A percentile compares a stretch with the other conserved stretches of the same genome.
phyloP scores from a whole-genome alignment of 176 grass and related monocot species.

The Musa schizocarpa region DNA sequence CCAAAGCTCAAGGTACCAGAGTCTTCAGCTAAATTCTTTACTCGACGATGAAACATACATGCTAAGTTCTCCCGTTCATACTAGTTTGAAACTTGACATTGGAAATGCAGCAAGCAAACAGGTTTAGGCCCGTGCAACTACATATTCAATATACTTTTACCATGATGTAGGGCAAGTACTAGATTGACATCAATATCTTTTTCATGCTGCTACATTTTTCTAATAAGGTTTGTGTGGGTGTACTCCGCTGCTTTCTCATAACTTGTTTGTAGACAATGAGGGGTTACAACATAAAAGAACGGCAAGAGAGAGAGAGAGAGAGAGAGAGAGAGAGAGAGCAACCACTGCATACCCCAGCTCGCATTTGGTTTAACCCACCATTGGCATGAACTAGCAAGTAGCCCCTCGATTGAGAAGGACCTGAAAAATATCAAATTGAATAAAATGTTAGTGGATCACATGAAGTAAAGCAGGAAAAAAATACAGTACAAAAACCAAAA shows the following conservation, averaged over 20 bases:
- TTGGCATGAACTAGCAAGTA: slow-evolving; percentile 83
- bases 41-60: not conserved
- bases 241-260: not conserved
- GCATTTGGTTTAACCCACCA: slow-evolving; percentile 98
- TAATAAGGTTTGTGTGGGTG: not conserved
- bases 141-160: not conserved
- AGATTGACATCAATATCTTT: not conserved
- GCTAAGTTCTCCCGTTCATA: not conserved
- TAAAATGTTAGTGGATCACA: not conserved
- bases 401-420: slow-evolving; percentile 44
- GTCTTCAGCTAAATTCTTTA: too few species aligned
- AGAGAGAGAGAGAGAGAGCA: not conserved
- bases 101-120: not conserved
- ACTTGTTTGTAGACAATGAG: too few species aligned
- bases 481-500: not conserved
- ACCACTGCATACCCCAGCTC: slow-evolving; percentile 60
- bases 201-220: not conserved
- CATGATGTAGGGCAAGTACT: not conserved
- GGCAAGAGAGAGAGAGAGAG: too few species aligned
- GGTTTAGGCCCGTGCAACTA: not conserved
- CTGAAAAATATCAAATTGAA: slow-evolving; percentile 23
- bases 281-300: too few species aligned
- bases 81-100: not conserved
- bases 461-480: not conserved
- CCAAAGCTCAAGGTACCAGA: too few species aligned